Evolutionary conservation across 2,329 filamentous ascomycete genomes (phyloP).

Genomic region (Eutypella sp.): DNA sequence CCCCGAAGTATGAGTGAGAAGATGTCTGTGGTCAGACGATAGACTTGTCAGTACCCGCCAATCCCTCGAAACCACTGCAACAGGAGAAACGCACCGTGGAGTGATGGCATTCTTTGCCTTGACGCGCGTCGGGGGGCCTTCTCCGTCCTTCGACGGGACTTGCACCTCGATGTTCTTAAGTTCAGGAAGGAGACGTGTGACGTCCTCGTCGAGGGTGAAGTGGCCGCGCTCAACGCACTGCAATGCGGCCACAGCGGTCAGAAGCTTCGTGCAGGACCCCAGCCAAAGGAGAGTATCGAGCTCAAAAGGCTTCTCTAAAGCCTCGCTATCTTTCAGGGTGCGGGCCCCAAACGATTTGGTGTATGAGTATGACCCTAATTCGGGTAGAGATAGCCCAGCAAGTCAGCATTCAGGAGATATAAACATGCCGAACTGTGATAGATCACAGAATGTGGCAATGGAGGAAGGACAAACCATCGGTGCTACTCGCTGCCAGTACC

Average conservation of each 20-base stretch:
- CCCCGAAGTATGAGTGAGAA: not conserved
- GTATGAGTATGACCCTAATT: not conserved
- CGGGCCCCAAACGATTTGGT: not conserved
- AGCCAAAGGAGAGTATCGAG: constrained; percentile 22
- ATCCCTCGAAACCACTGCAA: not conserved
- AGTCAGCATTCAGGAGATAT: not conserved
- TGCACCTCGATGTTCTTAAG: constrained; percentile 18
- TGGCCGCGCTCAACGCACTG: constrained; percentile 40
- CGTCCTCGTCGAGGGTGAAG: constrained; percentile 34
- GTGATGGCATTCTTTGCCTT: not conserved
- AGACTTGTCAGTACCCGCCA: not conserved
- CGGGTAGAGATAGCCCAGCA: not conserved
- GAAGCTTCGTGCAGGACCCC: constrained; percentile 27
- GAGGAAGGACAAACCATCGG: not conserved
- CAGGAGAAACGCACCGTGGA: not conserved
- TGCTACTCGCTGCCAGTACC: not conserved
- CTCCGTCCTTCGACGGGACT: not conserved
- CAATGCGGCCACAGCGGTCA: constrained; percentile 37
- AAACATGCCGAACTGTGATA: not conserved
- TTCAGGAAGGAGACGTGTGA: constrained; percentile 36
- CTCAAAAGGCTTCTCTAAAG: constrained; percentile 16
- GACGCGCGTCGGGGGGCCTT: not conserved
- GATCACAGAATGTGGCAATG: not conserved
- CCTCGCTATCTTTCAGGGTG: constrained; percentile 10
- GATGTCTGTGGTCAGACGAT: not conserved